Evolutionary conservation across 2,329 filamentous ascomycete species (phyloP), one percentile per base, ranked within the genome.

Genomic region (Neurospora sp.): DNA sequence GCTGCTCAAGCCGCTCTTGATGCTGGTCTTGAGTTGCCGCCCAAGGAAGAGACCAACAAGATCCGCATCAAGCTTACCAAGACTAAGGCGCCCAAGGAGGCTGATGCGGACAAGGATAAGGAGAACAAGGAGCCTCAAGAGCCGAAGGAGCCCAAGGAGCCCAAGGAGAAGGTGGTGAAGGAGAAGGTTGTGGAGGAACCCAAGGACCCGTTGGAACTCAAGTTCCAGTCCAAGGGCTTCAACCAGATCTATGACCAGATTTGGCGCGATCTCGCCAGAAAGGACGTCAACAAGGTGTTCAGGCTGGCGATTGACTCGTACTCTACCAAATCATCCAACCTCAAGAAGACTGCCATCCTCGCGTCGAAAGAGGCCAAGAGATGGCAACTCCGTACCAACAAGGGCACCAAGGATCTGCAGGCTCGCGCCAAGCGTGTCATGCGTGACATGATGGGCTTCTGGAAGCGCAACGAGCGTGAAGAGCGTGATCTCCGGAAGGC

Each of bases 361-460:
- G 96, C 96, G 8, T 96, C 95, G 72, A 99, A 99, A 79, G 96
- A 99, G 82, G 95, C 96, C 69, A 93, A 96, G 78, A 87, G 96
- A 77, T 99, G 96, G 96, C 96, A 99, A 80, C 88, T 96, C 72
- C 91, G 93, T 58, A 99, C 96, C 69, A 99, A 99, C 84, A 98
- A 99, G 86, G 96, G 94, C 78, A 96, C 92, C 79, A 99, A 99
- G 80, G 96, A 99, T 80, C 92, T 97, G 4, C 96, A 98, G 79
- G 96, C 96, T 58, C 90, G 96, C 67, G 96, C 96, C 71, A 99
- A 99, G 85, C 91, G 96, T 75, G 95, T 95, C 71, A 99, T 99
- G 96, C 90, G 96, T 78, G 96, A 99, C 82, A 99, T 99, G 96
- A 96, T 97, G 87, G 90, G 92, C 70, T 99, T 98, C 86, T 99